Evolutionary conservation across 2,329 filamentous ascomycete species (phyloP), one percentile per base, ranked within the genome.

Genomic region (Fusarium chaquense): DNA sequence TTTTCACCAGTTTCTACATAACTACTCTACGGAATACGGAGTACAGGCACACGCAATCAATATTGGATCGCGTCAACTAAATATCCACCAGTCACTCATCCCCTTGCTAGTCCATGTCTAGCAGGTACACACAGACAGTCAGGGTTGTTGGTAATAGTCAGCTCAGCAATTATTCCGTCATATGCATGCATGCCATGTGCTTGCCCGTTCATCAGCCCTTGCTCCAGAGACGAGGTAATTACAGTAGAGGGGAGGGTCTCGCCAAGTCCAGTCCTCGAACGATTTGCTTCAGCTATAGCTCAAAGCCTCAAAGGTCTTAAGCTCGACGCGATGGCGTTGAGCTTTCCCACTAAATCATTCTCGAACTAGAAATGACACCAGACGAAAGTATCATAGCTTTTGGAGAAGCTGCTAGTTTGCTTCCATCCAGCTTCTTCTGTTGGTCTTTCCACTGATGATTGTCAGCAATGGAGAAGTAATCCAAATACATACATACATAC

Each of bases 71-170:
- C 43, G 44, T 55, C 47, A 50, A 55, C 26, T 58, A 62, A 69
- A 65, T 69, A 58, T 68, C 65, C 65, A 67, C 65, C 65, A 56
- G 33, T 51, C n/a, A 51, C 16, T 28, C 35, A 26, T 15, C 18
- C 26, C 49, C 49, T 41, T 51, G 49, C 49, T 51, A 51, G 49
- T 36, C 49, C 41, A 18, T 44, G 41, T 44, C 16, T 26, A 44
- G 41, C 26, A 44, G 40, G 40, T 41, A 13, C 40, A 22, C 22
- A 16, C 20, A 24, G 20, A 41, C 24, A 24, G 20, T 24, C 40
- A 41, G 40, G 22, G 41, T 51, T 8, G 18, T n/a, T 51, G 6
- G 12, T n/a, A 10, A n/a, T 36, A 36, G 15, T 51, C 16, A 51
- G 24, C 35, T 51, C 26, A 51, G 38, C 13, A 51, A 28, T 51